These are phyloP conservation scores for Leccinum pachyderme DNA, from an alignment of 1,284 basidiomycete genomes.

Conservation along the genomic window DNA sequence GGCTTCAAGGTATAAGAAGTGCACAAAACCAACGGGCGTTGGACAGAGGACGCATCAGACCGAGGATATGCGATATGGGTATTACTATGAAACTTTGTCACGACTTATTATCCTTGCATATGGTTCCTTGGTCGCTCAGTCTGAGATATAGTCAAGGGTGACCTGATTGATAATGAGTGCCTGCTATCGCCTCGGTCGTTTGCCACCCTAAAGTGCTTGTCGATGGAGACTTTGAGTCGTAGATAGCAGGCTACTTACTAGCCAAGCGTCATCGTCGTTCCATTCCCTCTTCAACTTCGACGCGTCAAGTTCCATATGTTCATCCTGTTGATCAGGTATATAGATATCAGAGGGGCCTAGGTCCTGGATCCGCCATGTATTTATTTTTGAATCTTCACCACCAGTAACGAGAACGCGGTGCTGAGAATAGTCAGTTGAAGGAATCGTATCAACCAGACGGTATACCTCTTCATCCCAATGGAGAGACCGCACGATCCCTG, in stretches of 20 bases:
- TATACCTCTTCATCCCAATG: slow-evolving; percentile 53
- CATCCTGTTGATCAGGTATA: slow-evolving; percentile 4
- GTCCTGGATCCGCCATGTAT: slow-evolving; percentile 43
- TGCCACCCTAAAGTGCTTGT: slow-evolving; percentile 16
- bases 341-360: not conserved
- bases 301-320: slow-evolving; percentile 14
- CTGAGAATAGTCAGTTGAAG: slow-evolving; percentile 29
- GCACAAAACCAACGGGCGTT: slow-evolving; percentile 26
- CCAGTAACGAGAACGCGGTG: slow-evolving; percentile 53
- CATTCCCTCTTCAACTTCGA: slow-evolving; percentile 26
- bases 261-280: slow-evolving; percentile 5
- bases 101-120: slow-evolving; percentile 21
- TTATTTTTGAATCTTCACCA: slow-evolving; percentile 60
- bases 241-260: slow-evolving; percentile 17
- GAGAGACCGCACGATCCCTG: slow-evolving; percentile 56
- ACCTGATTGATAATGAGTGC: not conserved
- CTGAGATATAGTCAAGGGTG: not conserved
- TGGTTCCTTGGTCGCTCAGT: slow-evolving; percentile 14
- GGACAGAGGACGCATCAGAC: slow-evolving; percentile 16
- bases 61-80: slow-evolving; percentile 31
- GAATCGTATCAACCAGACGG: slow-evolving; percentile 10
- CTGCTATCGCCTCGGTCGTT: slow-evolving; percentile 21
- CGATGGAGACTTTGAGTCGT: not conserved
- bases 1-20: slow-evolving; percentile 80
- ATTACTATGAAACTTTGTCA: slow-evolving; percentile 20